Evolutionary conservation across 1,284 basidiomycete species (phyloP).

Genomic region (Microbotryum lychnidis-dioicae): DNA sequence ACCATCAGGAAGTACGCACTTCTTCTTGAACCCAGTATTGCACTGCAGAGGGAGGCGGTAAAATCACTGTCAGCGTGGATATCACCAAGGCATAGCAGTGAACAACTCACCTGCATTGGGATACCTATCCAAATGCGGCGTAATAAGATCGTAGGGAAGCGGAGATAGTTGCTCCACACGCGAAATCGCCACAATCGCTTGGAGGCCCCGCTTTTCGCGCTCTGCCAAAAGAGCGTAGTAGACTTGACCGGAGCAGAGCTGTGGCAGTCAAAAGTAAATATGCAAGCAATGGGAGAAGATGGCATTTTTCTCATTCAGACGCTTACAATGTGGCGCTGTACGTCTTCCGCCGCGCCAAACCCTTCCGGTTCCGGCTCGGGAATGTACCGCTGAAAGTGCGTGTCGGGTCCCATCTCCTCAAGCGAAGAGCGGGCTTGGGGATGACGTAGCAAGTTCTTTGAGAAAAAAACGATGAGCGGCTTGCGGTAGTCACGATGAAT

Average conservation of each 20-base stretch:
- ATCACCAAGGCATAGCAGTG: constrained; percentile 45
- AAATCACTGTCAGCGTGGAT: constrained; percentile 55
- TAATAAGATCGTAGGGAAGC: constrained; percentile 73
- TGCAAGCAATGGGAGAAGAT: neutral
- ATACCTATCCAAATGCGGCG: constrained; percentile 73
- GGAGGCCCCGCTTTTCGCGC: constrained; percentile 78
- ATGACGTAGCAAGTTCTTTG: constrained; percentile 88
- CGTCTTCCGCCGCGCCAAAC: constrained; percentile 71
- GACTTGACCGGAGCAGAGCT: constrained; percentile 62
- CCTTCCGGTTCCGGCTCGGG: constrained; percentile 68
- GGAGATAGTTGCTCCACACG: constrained; percentile 91
- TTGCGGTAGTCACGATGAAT: constrained; percentile 95
- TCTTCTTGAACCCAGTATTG: constrained; percentile 32
- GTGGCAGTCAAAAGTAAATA: constrained; percentile 27
- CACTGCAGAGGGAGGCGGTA: neutral
- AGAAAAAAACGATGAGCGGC: constrained; percentile 94
- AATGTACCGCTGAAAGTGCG: constrained; percentile 85
- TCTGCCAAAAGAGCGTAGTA: constrained; percentile 84
- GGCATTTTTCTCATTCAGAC: too few relatives aligned
- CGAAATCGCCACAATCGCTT: constrained; percentile 79
- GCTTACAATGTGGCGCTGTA: constrained; percentile 75
- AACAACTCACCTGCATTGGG: constrained; percentile 52
- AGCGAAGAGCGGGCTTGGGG: constrained; percentile 79
- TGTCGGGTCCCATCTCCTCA: constrained; percentile 80
- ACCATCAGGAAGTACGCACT: too few relatives aligned